Conservation (phyloP, 2,329 filamentous ascomycete genomes). For the Diplodia scrobiculata region DNA sequence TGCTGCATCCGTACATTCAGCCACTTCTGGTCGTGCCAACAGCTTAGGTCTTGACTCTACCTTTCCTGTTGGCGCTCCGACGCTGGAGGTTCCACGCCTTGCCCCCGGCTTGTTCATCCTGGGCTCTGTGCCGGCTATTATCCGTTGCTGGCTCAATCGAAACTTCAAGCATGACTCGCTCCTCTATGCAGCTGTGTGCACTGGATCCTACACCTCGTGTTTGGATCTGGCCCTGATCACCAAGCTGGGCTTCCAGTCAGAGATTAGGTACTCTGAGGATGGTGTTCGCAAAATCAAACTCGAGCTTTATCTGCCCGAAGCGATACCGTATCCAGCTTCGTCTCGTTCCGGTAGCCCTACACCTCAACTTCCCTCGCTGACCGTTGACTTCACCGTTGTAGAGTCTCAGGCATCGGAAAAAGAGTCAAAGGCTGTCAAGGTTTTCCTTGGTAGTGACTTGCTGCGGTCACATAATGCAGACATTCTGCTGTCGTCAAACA, state of each 20-base stretch:
- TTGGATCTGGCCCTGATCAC: conserved; percentile 74
- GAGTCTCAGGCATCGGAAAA: conserved; percentile 54
- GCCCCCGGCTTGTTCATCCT: conserved; percentile 83
- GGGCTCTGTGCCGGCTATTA: conserved; percentile 87
- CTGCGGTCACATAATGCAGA: conserved; percentile 85
- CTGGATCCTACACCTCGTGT: conserved; percentile 85
- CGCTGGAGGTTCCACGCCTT: conserved; percentile 68
- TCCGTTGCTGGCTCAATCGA: conserved; percentile 90
- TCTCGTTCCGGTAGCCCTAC: conserved; percentile 72
- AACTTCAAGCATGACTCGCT: conserved; percentile 88
- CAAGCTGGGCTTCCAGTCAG: conserved; percentile 69
- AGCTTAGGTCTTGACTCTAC: conserved; percentile 81
- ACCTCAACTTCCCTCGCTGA: conserved; percentile 79
- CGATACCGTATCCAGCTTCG: conserved; percentile 74
- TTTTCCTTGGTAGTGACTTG: conserved; percentile 88
- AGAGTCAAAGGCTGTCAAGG: conserved; percentile 68
- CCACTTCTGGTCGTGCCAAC: conserved; percentile 77
- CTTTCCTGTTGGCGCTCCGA: conserved; percentile 52
- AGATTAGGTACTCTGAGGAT: conserved; percentile 66
- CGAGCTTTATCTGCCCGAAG: conserved; percentile 86
- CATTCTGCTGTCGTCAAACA: conserved; percentile 87
- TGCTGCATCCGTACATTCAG: conserved; percentile 78
- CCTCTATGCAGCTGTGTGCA: conserved; percentile 88
- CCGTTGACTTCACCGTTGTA: conserved; percentile 74
- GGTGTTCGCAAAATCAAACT: conserved; percentile 70